phyloP scores from a whole-genome alignment of 306 rosid genomes.

The Prunus mongolica region DNA sequence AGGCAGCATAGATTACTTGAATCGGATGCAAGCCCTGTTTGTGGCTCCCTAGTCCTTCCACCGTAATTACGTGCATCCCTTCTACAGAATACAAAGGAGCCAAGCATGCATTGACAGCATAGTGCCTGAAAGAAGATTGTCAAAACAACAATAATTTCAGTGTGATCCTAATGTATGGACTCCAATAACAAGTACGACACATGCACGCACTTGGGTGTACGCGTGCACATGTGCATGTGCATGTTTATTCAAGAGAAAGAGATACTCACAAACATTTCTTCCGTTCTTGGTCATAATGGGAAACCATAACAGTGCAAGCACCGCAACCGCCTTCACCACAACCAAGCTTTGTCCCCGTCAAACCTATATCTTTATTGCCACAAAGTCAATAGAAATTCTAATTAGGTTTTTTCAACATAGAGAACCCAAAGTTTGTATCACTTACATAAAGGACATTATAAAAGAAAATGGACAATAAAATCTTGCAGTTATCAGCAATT shows the following conservation, averaged over 20 bases:
- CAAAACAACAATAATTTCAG: slow-evolving; percentile 14
- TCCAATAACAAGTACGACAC: neutral
- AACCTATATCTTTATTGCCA: slow-evolving; percentile 45
- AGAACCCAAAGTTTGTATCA: neutral
- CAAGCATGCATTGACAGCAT: slow-evolving; percentile 94
- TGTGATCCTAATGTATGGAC: neutral
- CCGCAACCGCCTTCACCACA: slow-evolving; percentile 99
- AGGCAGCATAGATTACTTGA: slow-evolving; percentile 51
- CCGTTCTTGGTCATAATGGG: slow-evolving; percentile 49
- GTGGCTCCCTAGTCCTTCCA: slow-evolving; percentile 82
- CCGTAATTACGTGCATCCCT: slow-evolving; percentile 96
- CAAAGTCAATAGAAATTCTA: neutral
- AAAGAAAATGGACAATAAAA: neutral
- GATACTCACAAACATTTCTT: slow-evolving; percentile 70
- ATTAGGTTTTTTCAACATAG: neutral
- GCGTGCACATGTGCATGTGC: neutral
- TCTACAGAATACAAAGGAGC: slow-evolving; percentile 92
- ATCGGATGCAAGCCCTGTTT: slow-evolving; percentile 83
- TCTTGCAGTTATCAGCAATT: neutral
- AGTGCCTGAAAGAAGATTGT: slow-evolving; percentile 57
- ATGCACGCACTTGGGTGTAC: neutral
- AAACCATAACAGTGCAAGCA: slow-evolving; percentile 98
- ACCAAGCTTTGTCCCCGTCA: slow-evolving; percentile 94
- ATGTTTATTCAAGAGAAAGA: slow-evolving; percentile 4
- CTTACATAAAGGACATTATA: neutral